A percentile compares a stretch with the other conserved stretches of the same genome.
phyloP scores from a whole-genome alignment of 2,329 filamentous ascomycete species.

The Aspergillus aculeatinus region DNA sequence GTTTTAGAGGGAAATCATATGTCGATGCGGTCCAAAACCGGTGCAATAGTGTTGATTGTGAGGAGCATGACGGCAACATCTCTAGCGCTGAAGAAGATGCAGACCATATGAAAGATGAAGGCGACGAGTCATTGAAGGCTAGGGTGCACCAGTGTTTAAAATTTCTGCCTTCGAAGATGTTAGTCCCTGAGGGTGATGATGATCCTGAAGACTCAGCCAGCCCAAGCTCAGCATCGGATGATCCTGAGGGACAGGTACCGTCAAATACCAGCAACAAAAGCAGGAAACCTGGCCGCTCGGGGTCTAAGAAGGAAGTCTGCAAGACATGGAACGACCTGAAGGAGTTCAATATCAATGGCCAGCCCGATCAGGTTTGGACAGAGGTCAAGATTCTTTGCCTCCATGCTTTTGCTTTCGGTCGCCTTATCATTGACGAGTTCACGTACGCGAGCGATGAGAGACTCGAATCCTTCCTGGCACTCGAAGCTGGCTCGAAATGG shows the following conservation, averaged over 20 bases:
- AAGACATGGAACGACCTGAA: conserved; percentile 21
- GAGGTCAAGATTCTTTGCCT: conserved; percentile 44
- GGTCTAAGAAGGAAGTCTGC: conserved; percentile 11
- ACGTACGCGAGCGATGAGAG: conserved; percentile 53
- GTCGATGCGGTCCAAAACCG: conserved; percentile 16
- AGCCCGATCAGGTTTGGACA: conserved; percentile 20
- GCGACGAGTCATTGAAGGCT: conserved; percentile 17
- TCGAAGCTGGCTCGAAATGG: conserved; percentile 58
- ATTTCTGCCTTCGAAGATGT: conserved; percentile 4
- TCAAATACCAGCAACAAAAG: conserved; percentile 1
- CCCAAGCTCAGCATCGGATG: conserved; percentile 4
- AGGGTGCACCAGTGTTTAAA: conserved; percentile 15
- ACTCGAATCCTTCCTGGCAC: conserved; percentile 43
- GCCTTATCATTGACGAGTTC: conserved; percentile 65
- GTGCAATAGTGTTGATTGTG: neutral
- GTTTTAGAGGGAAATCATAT: conserved; percentile 31
- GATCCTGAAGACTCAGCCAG: neutral
- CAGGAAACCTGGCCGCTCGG: conserved; percentile 10
- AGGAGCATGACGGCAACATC: conserved; percentile 14
- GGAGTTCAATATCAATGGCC: conserved; percentile 24
- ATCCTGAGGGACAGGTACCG: conserved; percentile 13
- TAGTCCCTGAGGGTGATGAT: neutral
- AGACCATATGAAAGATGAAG: conserved; percentile 10
- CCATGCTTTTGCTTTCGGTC: conserved; percentile 61
- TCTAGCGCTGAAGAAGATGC: conserved; percentile 19